Evolutionary conservation across 2,329 filamentous ascomycete species (phyloP).

Genomic region (Aspergillus felis): DNA sequence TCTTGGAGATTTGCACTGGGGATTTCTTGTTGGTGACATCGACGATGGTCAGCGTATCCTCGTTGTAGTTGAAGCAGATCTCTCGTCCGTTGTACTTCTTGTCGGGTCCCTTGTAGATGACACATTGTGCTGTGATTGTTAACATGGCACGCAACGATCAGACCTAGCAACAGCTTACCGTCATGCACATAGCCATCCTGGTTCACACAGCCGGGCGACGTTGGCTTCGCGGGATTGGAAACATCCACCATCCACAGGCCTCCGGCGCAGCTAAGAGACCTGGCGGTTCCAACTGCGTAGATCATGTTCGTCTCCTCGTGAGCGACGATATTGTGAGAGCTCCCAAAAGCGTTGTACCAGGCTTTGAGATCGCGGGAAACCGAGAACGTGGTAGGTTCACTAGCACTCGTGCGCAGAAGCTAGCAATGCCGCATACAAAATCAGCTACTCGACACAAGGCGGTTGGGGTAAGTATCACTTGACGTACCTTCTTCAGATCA

Average conservation of each 20-base stretch:
- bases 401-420: conserved; percentile 1
- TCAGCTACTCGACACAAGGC: not conserved
- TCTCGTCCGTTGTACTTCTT: conserved; percentile 11
- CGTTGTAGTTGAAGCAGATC: conserved; percentile 21
- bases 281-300: conserved; percentile 13
- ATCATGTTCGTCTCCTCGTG: conserved; percentile 16
- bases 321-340: conserved; percentile 17
- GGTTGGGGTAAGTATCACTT: too few species aligned
- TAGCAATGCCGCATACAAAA: not conserved
- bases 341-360: conserved; percentile 16
- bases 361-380: conserved; percentile 9
- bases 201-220: conserved; percentile 13
- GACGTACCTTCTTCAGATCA: conserved; percentile 15
- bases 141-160: not conserved
- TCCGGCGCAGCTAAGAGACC: conserved; percentile 12
- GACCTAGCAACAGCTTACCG: not conserved
- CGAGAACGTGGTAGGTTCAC: conserved; percentile 9
- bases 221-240: conserved; percentile 13
- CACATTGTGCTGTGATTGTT: conserved; percentile 12
- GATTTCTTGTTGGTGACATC: conserved; percentile 12
- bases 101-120: conserved; percentile 15
- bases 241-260: conserved; percentile 19
- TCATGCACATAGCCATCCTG: conserved; percentile 19
- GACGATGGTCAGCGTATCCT: conserved; percentile 16
- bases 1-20: conserved; percentile 16